phyloP scores from a whole-genome alignment of 176 grass and related monocot genomes.

The Alloteropsis semialata region DNA sequence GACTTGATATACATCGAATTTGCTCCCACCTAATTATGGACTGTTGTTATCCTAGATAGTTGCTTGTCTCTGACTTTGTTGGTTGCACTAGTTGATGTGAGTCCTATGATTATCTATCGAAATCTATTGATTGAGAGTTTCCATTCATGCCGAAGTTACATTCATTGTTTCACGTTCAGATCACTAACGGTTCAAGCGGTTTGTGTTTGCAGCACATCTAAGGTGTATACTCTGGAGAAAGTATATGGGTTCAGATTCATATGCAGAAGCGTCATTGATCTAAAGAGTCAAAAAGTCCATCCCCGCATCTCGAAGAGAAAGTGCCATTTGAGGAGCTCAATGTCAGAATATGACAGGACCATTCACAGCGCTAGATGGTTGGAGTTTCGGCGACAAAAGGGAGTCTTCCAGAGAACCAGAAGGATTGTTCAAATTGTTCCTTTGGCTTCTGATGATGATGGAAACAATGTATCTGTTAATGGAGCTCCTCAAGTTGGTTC shows the following conservation, averaged over 20 bases:
- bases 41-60: background rate
- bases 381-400: constrained; percentile 47
- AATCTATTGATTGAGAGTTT: background rate
- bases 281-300: constrained; percentile 42
- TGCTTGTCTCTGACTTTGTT: background rate
- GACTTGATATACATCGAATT: background rate
- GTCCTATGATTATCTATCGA: background rate
- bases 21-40: background rate
- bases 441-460: constrained; percentile 68
- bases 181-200: background rate
- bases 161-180: background rate
- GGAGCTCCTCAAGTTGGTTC: constrained; percentile 58
- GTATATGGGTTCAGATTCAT: constrained; percentile 45
- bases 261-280: constrained; percentile 44
- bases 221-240: constrained; percentile 52
- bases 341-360: constrained; percentile 26
- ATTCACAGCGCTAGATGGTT: constrained; percentile 46
- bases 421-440: constrained; percentile 29
- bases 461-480: constrained; percentile 58
- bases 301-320: constrained; percentile 46
- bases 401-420: constrained; percentile 42
- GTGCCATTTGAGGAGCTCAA: constrained; percentile 32
- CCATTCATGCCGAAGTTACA: background rate
- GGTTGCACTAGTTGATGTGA: background rate
- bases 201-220: constrained; percentile 61